Evolutionary conservation across 1,139 yeast genomes (phyloP).

Genomic region (Taiozyma sp.): DNA sequence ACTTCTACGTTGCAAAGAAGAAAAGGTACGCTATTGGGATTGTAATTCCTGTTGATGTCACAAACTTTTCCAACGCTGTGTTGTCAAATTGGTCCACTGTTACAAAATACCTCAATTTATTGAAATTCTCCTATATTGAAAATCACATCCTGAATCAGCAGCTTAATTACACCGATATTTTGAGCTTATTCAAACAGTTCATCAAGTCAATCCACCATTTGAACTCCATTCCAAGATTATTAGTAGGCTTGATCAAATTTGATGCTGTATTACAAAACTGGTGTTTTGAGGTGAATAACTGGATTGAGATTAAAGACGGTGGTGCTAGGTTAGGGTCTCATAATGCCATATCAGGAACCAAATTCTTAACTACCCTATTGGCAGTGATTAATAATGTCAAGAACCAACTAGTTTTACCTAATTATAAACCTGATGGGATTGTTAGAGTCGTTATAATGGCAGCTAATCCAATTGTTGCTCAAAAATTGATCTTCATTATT

Average conservation of each 20-base stretch:
- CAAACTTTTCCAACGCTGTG: constrained; percentile 10
- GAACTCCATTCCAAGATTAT: constrained; percentile 29
- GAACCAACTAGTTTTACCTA: constrained; percentile 21
- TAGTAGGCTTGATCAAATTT: constrained; percentile 27
- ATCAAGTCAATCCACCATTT: constrained; percentile 26
- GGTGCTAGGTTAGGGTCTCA: constrained; percentile 28
- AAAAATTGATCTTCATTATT: constrained; percentile 49
- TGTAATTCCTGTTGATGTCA: constrained; percentile 13
- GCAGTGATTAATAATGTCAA: constrained; percentile 21
- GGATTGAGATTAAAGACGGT: constrained; percentile 62
- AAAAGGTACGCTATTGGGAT: constrained; percentile 19
- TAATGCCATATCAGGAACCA: constrained; percentile 14
- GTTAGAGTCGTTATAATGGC: constrained; percentile 54
- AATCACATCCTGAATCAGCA: constrained; percentile 11
- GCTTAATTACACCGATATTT: constrained; percentile 21
- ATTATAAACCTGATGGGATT: constrained; percentile 25
- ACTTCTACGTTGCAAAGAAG: constrained; percentile 12
- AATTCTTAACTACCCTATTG: constrained; percentile 19
- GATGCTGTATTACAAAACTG: constrained; percentile 35
- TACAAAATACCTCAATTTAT: constrained; percentile 9
- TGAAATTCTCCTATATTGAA: constrained; percentile 15
- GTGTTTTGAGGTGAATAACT: constrained; percentile 53
- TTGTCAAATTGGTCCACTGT: constrained; percentile 19
- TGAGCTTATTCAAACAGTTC: constrained; percentile 24
- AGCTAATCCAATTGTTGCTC: constrained; percentile 58